Evolutionary conservation across 305 asterid genomes (phyloP).

Genomic region (Fraxinus velutina): DNA sequence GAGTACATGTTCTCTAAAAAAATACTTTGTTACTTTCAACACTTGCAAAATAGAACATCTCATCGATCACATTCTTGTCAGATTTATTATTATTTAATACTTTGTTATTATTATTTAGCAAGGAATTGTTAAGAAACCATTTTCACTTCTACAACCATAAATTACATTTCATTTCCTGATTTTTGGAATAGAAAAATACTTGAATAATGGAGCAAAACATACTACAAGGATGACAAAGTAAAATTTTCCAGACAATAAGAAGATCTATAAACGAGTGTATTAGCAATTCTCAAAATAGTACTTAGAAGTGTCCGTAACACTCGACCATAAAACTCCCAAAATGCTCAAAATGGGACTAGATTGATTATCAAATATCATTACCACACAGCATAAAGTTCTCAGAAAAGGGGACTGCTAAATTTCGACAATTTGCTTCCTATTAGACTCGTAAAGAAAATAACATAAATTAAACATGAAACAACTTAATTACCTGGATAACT

Average conservation of each 20-base stretch:
- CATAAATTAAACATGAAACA: not conserved
- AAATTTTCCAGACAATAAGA: not conserved
- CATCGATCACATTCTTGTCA: not conserved
- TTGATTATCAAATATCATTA: not conserved
- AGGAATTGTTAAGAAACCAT: not conserved
- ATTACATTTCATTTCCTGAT: not conserved
- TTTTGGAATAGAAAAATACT: not conserved
- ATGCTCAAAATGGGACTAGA: not conserved
- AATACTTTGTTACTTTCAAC: not conserved
- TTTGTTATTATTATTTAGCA: too few relatives aligned
- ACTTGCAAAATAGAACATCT: not conserved
- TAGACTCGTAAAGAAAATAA: not conserved
- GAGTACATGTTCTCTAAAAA: not conserved
- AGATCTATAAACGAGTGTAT: not conserved
- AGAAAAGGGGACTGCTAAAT: not conserved
- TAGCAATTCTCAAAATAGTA: not conserved
- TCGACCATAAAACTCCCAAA: not conserved
- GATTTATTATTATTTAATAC: not conserved
- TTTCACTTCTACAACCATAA: not conserved
- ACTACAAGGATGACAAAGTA: not conserved
- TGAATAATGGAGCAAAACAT: not conserved
- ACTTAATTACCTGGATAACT: constrained; percentile 69
- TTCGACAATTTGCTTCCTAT: not conserved
- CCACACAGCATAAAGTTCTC: not conserved
- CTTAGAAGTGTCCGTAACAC: not conserved